Base-by-base conservation (phyloP, 1,139 yeast genomes). In the Maudiozyma humilis region DNA sequence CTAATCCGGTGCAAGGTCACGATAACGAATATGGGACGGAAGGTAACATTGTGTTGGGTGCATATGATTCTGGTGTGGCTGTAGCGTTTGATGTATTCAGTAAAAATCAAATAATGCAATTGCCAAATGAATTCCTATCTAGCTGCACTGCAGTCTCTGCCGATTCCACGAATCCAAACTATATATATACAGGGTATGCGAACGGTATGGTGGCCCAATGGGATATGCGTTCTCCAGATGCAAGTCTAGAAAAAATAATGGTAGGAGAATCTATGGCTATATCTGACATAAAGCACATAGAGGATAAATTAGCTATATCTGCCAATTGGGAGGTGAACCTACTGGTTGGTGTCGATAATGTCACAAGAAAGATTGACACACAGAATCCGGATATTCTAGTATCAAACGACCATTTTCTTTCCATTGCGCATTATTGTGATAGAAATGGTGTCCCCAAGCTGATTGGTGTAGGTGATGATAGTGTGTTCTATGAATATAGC, bases 11-110 rank as follows among this genome's bases (percentile, higher is more conserved):
- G 27, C 31, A 27, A n/a, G 19, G 33, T 16, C 42, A 41, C 18
- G 39, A 42, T n/a, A 36, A 61, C 13, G 75, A 71, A 47, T 67
- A 59, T 50, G 76, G 67, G 5, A 69, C 74, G 1, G 55, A 54
- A 8, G 73, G 70, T 36, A 64, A 70, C 55, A 47, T 44, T 25
- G 62, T 69, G 0, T 50, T 64, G n/a, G 70, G 70, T 3, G 83
- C 79, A 0, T 75, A 76, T 54, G 62, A 58, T 20, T 70, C 75
- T 23, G 82, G 82, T 2, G 65, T 62, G 1, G 60, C 78, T 3
- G 54, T 70, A 0, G 38, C 60, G 2, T 70, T 70, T 64, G 72
- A 72, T 49, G 44, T 69, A 6, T 53, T 46, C 15, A 45, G 56
- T 1, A 57, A 60, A 36, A 31, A 48, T 5, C 61, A 62, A 43